phyloP scores from a whole-genome alignment of 352 stramenopile genomes.

The Phytophthora ohioensis region DNA sequence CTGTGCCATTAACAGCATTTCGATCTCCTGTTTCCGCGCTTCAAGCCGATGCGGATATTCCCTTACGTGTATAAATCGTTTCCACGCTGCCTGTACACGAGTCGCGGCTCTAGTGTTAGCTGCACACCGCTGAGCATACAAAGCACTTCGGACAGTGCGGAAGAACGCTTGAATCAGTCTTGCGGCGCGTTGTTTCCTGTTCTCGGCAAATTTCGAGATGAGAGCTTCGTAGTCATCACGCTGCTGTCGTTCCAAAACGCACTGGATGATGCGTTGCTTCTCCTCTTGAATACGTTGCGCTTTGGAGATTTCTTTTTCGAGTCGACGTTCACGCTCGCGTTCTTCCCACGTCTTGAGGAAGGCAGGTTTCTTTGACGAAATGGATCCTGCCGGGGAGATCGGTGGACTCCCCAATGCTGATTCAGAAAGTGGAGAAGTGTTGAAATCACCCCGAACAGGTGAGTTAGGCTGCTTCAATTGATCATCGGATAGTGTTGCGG shows the following conservation, averaged over 20 bases:
- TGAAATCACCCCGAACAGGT: conserved; percentile 1
- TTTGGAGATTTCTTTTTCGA: conserved; percentile 71
- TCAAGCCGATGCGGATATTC: conserved; percentile 37
- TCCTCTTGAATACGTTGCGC: conserved; percentile 70
- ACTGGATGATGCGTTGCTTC: conserved; percentile 56
- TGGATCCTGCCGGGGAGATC: conserved; percentile 23
- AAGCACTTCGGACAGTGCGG: conserved; percentile 10
- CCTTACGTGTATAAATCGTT: conserved; percentile 34
- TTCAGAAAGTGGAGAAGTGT: background rate
- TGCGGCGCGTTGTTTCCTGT: conserved; percentile 33
- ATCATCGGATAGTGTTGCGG: background rate
- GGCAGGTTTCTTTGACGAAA: conserved; percentile 55
- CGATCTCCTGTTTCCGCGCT: conserved; percentile 14
- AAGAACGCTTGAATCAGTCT: conserved; percentile 41
- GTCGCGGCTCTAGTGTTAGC: conserved; percentile 25
- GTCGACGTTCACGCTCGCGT: conserved; percentile 59
- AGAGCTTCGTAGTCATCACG: conserved; percentile 30
- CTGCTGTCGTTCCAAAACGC: conserved; percentile 45
- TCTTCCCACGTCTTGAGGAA: conserved; percentile 84
- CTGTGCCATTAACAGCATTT: conserved; percentile 43
- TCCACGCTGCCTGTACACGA: conserved; percentile 45
- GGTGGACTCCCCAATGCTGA: conserved; percentile 7
- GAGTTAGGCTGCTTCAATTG: conserved; percentile 13
- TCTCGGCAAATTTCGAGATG: conserved; percentile 22
- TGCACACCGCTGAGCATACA: conserved; percentile 1